Conservation (phyloP, 768 basidiomycete genomes). For the Clavulina sp. region DNA sequence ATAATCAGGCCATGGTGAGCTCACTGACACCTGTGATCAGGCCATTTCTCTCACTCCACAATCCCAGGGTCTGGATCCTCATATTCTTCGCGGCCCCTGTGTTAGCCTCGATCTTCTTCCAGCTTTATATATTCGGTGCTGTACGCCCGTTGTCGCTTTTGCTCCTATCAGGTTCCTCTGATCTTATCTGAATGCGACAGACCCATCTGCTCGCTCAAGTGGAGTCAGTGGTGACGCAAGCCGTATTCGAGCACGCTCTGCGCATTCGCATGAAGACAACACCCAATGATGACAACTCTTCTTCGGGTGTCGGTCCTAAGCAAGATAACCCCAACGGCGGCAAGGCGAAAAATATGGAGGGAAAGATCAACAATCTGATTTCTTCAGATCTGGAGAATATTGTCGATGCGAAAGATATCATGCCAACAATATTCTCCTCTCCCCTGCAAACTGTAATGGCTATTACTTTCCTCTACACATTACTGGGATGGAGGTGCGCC, state of each 20-base stretch:
- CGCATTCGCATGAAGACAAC: slow-evolving; percentile 38
- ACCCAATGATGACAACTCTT: slow-evolving; percentile 5
- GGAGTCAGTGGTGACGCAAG: slow-evolving; percentile 36
- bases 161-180: not conserved
- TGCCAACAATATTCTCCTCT: slow-evolving; percentile 20
- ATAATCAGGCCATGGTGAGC: not conserved
- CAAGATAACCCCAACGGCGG: too few species aligned
- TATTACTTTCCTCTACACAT: slow-evolving; percentile 25
- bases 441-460: slow-evolving; percentile 27
- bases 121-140: slow-evolving; percentile 34
- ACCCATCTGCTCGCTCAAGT: slow-evolving; percentile 31
- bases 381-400: slow-evolving; percentile 39
- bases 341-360: slow-evolving; percentile 37
- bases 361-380: slow-evolving; percentile 61
- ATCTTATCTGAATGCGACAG: not conserved
- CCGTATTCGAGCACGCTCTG: slow-evolving; percentile 78
- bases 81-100: slow-evolving; percentile 16
- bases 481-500: slow-evolving; percentile 32
- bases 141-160: not conserved
- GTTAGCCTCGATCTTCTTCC: slow-evolving; percentile 24
- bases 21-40: not conserved
- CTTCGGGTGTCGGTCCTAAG: too few species aligned
- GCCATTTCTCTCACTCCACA: not conserved
- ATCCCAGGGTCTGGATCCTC: slow-evolving; percentile 32
- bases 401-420: slow-evolving; percentile 19